phyloP scores from a whole-genome alignment of 208 protist species.

The Acanthamoeba triangularis region DNA sequence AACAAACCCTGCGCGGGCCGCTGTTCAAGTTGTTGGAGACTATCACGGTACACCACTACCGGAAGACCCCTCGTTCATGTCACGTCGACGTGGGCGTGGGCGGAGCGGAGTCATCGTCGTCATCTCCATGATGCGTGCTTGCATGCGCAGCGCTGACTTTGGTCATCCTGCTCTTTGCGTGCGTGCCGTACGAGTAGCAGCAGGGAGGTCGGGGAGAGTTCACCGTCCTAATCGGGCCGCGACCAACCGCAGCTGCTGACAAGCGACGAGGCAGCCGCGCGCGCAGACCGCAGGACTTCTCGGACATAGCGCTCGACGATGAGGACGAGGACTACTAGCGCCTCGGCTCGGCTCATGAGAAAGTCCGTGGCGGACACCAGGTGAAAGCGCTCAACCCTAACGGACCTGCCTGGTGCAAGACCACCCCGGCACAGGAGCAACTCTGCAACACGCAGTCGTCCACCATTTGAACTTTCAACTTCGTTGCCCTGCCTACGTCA shows the following conservation, averaged over 20 bases:
- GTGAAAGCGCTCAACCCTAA: too few relatives aligned
- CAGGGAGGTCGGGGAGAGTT: constrained; percentile 14
- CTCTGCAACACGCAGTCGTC: too few relatives aligned
- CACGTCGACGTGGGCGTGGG: background rate
- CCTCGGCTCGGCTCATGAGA: too few relatives aligned
- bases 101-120: background rate
- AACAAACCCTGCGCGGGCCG: background rate
- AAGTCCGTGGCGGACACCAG: too few relatives aligned
- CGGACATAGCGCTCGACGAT: background rate
- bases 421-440: too few relatives aligned
- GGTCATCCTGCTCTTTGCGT: background rate
- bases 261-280: background rate
- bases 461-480: too few relatives aligned
- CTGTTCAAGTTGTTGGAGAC: background rate
- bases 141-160: background rate
- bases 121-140: too few relatives aligned
- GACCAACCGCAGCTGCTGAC: background rate
- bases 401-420: too few relatives aligned
- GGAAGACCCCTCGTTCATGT: too few relatives aligned
- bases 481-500: too few relatives aligned
- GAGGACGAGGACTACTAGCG: background rate
- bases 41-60: background rate
- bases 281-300: background rate
- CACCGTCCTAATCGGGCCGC: background rate
- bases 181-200: background rate